Evolutionary conservation across 805 yeast species (phyloP), one percentile per base, ranked within the genome.

Genomic region (Blastobotrys americana): DNA sequence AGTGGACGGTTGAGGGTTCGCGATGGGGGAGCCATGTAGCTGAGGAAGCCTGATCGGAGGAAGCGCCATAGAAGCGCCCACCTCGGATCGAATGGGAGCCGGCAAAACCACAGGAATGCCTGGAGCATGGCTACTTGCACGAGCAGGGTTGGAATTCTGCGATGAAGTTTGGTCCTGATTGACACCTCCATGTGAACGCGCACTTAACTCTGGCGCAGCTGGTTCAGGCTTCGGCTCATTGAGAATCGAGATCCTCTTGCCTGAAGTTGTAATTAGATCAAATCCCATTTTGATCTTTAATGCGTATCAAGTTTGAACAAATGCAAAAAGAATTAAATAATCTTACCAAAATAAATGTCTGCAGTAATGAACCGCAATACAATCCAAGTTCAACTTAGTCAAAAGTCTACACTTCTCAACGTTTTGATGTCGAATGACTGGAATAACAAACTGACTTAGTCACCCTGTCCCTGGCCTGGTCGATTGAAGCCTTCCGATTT

Each of bases 261-360:
- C 56, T n/a, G 45, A 37, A 21, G 46, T 46, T 13, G 52, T 51
- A 9, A 47, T 39, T 3, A 51, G 46, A 19, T 53, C 46, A 31
- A 53, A 53, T 25, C 48, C 43, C 56, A 53, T 53, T 4, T 10
- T 25, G 31, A 25, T 8, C n/a, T n/a, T n/a, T n/a, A n/a, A n/a
- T n/a, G n/a, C n/a, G n/a, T n/a, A 25, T 8, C 10, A 13, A 25
- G 31, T 25, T 25, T 8, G 31, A 8, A 13, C 10, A 25, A 25
- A 8, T 8, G 31, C 31, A 13, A 25, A 8, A 13, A 13, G 31
- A 25, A 13, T 8, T 25, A 13, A 13, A 25, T 8, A 25, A 25
- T 8, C 31, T 8, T 8, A 25, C 31, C n/a, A n/a, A 13, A 13
- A 13, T 8, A 25, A 25, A 13, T 13, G 31, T 8, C 31, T 8